Conservation (phyloP, 305 asterid species). For the Petunia hybrid region DNA sequence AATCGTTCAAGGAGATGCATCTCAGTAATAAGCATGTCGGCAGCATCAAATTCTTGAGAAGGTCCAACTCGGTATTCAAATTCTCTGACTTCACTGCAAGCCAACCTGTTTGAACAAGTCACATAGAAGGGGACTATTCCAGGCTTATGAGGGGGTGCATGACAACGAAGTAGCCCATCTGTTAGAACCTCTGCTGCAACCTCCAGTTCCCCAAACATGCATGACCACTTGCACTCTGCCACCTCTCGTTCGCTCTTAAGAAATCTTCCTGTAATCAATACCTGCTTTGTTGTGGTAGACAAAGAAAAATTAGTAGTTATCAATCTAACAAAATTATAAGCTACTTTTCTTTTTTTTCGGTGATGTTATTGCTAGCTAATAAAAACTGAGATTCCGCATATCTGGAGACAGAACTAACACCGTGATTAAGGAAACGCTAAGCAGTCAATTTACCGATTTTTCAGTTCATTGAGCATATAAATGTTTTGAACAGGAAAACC, state of each 20-base stretch:
- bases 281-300: conserved; percentile 54
- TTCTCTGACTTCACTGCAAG: conserved; percentile 92
- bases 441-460: too few species aligned
- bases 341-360: too few species aligned
- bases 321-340: too few species aligned
- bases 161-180: conserved; percentile 77
- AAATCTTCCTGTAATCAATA: conserved; percentile 70
- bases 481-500: too few species aligned
- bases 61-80: conserved; percentile 71
- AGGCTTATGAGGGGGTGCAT: conserved; percentile 75
- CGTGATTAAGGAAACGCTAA: too few species aligned
- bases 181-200: conserved; percentile 78
- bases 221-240: conserved; percentile 69
- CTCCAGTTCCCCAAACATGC: conserved; percentile 96
- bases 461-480: too few species aligned
- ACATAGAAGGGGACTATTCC: conserved; percentile 81
- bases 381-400: too few species aligned
- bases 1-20: conserved; percentile 69
- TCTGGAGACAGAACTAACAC: too few species aligned
- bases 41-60: conserved; percentile 43
- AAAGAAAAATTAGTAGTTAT: neutral
- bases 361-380: neutral
- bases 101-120: conserved; percentile 85
- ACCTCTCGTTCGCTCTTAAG: conserved; percentile 64
- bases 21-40: conserved; percentile 43